Percentiles rank a stretch among this genome's conserved stretches.
phyloP scores from a whole-genome alignment of 2,329 filamentous ascomycete genomes.

The Didymosphaeria variabile region DNA sequence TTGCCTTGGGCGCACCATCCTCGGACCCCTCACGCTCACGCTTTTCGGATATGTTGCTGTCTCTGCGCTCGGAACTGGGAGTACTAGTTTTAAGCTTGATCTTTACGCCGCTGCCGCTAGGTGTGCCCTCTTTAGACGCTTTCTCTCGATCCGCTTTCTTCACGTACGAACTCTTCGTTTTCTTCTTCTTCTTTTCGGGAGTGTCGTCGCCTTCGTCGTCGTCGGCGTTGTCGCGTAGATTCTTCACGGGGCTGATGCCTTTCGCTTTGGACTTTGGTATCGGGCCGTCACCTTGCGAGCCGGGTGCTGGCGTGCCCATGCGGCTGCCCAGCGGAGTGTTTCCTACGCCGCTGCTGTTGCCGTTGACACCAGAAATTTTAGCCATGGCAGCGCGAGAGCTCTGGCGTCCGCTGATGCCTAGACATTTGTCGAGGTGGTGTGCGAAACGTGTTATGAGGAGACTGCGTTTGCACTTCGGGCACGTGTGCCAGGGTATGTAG shows the following conservation, averaged over 20 bases:
- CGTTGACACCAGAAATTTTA: slow-evolving; percentile 51
- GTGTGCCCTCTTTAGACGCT: slow-evolving; percentile 25
- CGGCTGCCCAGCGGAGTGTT: slow-evolving; percentile 56
- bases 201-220: slow-evolving; percentile 53
- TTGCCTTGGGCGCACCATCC: slow-evolving; percentile 45
- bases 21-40: slow-evolving; percentile 43
- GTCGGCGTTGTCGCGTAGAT: slow-evolving; percentile 36
- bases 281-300: slow-evolving; percentile 38
- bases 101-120: slow-evolving; percentile 32
- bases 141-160: slow-evolving; percentile 52
- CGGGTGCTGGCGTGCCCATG: slow-evolving; percentile 53
- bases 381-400: slow-evolving; percentile 60
- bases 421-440: slow-evolving; percentile 68
- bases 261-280: slow-evolving; percentile 43
- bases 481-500: slow-evolving; percentile 64
- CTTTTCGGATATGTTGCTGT: slow-evolving; percentile 39
- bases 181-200: slow-evolving; percentile 59
- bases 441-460: slow-evolving; percentile 68
- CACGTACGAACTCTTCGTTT: slow-evolving; percentile 53
- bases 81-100: slow-evolving; percentile 45
- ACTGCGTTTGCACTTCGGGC: slow-evolving; percentile 69
- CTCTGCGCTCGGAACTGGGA: slow-evolving; percentile 36
- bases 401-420: slow-evolving; percentile 65
- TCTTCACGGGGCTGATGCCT: slow-evolving; percentile 46
- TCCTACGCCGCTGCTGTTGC: slow-evolving; percentile 45